Base-by-base conservation (phyloP, 768 basidiomycete genomes). In the Porphyrellus cyaneotinctus region DNA sequence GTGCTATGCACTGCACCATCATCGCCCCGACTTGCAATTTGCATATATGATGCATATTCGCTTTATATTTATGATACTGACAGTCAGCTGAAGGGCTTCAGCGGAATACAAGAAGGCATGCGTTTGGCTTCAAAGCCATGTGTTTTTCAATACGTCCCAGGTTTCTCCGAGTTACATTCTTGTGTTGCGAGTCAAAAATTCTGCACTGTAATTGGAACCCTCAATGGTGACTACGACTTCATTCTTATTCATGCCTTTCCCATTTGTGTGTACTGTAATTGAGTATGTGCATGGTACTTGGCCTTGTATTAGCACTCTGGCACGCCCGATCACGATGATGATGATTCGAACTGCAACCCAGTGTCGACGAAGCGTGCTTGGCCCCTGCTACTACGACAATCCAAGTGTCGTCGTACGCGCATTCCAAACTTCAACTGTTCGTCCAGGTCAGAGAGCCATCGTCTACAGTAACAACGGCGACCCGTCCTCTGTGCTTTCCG, bases 401-500 rank as follows among this genome's bases (percentile, higher is more conserved):
- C 46, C 15, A 37, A 24, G 31, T 30, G 28, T 42, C 12, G 43
- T n/a, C 12, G 43, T 45, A 13, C 67, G 66, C 36, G 28, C 58
- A n/a, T 66, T 74, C 43, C 62, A 56, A 32, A 65, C 74, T 9
- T 69, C 77, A 2, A 61, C 69, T 1, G 33, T 63, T 43, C 22
- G 47, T 20, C 59, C 51, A 11, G 63, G 72, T 39, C 78, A 81
- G 65, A 82, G 88, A 53, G 88, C 87, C 11, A 69, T 91, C 38
- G 77, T 85, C 39, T 91, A 87, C 69, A 66, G 75, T 1, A 59
- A 73, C 30, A 77, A 76, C 58, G 90, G 90, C 31, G 74, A 80
- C 41, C 87, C 88, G 4, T 57, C 75, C 12, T 64, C 77, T n/a
- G 86, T 88, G 32, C 73, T 92, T 43, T 71, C 68, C 9, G 74